Percentiles rank a stretch among this genome's conserved stretches.
phyloP scores from a whole-genome alignment of 352 stramenopile genomes.

The Globisporangium mamillatum region DNA sequence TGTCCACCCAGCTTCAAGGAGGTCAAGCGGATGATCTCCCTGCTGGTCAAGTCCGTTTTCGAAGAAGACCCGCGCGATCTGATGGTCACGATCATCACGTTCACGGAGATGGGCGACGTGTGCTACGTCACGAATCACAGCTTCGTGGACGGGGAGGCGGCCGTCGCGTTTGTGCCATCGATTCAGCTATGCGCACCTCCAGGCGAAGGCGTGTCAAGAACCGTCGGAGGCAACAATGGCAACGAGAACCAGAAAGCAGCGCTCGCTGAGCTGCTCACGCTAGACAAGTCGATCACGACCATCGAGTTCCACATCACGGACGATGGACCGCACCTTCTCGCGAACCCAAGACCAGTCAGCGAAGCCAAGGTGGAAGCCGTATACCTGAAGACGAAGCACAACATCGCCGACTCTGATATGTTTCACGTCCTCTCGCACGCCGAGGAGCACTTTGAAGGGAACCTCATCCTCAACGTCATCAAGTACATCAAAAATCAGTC shows the following conservation, averaged over 20 bases:
- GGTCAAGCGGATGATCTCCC: slow-evolving; percentile 48
- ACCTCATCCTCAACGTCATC: slow-evolving; percentile 59
- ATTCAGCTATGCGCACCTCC: slow-evolving; percentile 48
- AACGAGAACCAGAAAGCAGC: slow-evolving; percentile 72
- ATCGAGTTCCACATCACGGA: slow-evolving; percentile 73
- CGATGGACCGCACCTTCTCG: slow-evolving; percentile 46
- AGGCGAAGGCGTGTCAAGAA: slow-evolving; percentile 31
- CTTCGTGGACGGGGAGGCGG: slow-evolving; percentile 46
- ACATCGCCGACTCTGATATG: slow-evolving; percentile 47
- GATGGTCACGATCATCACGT: slow-evolving; percentile 73
- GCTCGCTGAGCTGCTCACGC: slow-evolving; percentile 42
- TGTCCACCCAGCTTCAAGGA: slow-evolving; percentile 50
- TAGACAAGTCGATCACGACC: slow-evolving; percentile 51
- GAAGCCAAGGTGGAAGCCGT: slow-evolving; percentile 42
- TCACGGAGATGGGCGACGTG: slow-evolving; percentile 43
- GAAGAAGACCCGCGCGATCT: slow-evolving; percentile 41
- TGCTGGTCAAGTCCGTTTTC: slow-evolving; percentile 50
- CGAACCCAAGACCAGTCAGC: slow-evolving; percentile 21
- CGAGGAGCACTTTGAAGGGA: slow-evolving; percentile 43
- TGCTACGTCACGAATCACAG: slow-evolving; percentile 62
- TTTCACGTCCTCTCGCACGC: slow-evolving; percentile 49
- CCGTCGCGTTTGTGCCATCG: slow-evolving; percentile 32
- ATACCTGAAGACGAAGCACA: slow-evolving; percentile 43
- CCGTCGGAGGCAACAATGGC: slow-evolving; percentile 40
- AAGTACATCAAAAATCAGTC: slow-evolving; percentile 55